Evolutionary conservation across 768 basidiomycete species (phyloP), one percentile per base, ranked within the genome.

Genomic region (Mycena metata): DNA sequence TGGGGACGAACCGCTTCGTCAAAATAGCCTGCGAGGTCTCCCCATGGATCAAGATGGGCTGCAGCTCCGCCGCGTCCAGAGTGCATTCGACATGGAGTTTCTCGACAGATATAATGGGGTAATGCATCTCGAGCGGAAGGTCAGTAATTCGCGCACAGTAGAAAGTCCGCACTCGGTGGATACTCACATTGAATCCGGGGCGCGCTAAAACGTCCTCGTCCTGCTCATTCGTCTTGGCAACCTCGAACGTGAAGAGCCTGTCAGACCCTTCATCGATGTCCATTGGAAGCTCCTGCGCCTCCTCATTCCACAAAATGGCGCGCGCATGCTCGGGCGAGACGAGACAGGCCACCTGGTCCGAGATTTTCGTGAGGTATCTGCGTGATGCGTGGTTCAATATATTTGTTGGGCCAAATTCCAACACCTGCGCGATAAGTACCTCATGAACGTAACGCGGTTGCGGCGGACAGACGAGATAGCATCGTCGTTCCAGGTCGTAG

Each of bases 381-480:
- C 23, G 24, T 30, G 43, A 49, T 51, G 35, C 24, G 41, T 42
- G 15, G 57, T 49, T 52, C 36, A 57, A 69, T 52, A 30, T 30
- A 30, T 49, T 13, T 8, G 26, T 4, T 17, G 33, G 15, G 23
- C 13, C 33, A 30, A 45, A 26, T 11, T 23, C 8, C 21, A 49
- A 52, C 19, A 30, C 21, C 15, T 30, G 30, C 6, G 30, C 30
- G 6, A 6, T n/a, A n/a, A n/a, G n/a, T 76, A 87, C 89, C 89
- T 77, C 87, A 90, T 89, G 70, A 90, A 90, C 0, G 88, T 88
- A 3, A 85, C 79, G 8, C 89, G 81, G 76, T 89, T 90, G 5
- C 84, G 82, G 33, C 80, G 73, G 54, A 87, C 82, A 5, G 86
- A 77, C 1, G 82, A 77, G 10, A 77, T 41, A 0, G 86, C 83